Conservation (phyloP, 345 rosid genomes). For the Eucalyptus erythrocorys region DNA sequence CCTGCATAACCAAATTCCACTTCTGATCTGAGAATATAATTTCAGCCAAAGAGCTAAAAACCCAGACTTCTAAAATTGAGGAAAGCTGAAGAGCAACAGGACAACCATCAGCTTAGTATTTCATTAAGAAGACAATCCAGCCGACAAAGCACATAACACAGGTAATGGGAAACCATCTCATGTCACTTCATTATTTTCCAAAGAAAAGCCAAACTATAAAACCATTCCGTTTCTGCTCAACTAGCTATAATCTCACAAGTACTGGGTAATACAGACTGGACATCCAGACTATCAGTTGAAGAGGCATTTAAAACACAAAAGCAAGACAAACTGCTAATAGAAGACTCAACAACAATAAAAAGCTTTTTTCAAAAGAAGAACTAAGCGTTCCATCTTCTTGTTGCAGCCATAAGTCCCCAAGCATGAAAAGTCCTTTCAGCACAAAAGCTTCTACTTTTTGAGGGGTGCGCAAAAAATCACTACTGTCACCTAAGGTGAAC, state of each 20-base stretch:
- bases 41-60: neutral
- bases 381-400: neutral
- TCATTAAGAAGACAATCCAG: neutral
- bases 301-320: neutral
- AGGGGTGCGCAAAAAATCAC: neutral
- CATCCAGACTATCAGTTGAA: neutral
- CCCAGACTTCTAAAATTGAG: neutral
- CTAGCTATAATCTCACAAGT: neutral
- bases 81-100: neutral
- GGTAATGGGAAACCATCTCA: neutral
- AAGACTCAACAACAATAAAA: neutral
- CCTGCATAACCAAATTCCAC: conserved; percentile 19
- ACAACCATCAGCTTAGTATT: neutral
- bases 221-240: neutral
- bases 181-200: neutral
- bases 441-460: neutral
- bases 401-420: neutral
- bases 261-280: neutral
- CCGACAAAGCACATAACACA: neutral
- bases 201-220: neutral
- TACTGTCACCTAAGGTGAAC: neutral
- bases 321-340: neutral
- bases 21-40: neutral
- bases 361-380: neutral
- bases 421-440: neutral